A percentile compares a stretch with the other conserved stretches of the same genome.
Evolutionary conservation across 176 grass and related monocot species (phyloP).

Genomic region (Miscanthus lutarioriparius): DNA sequence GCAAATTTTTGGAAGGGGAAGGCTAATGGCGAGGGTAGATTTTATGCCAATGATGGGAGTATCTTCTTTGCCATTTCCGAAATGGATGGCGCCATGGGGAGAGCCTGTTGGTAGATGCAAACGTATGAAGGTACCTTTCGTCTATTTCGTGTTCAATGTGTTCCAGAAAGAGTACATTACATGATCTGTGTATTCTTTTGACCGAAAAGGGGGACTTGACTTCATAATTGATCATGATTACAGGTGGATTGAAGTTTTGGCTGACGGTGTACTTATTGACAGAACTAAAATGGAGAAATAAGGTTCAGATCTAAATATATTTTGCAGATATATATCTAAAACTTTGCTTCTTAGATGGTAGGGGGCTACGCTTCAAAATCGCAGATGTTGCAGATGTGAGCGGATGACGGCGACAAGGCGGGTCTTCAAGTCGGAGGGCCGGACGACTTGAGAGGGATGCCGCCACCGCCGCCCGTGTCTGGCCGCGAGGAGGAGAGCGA

Average conservation of each 20-base stretch:
- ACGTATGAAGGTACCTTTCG: too few species aligned
- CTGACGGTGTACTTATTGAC: slow-evolving; percentile 59
- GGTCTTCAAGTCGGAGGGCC: too few species aligned
- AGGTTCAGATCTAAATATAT: background rate
- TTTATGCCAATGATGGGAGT: slow-evolving; percentile 79
- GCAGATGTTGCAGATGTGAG: background rate
- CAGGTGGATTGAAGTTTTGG: slow-evolving; percentile 89
- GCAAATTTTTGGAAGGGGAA: slow-evolving; percentile 93
- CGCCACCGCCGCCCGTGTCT: too few species aligned
- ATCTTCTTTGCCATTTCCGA: too few species aligned
- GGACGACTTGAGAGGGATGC: too few species aligned
- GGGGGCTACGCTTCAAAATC: background rate
- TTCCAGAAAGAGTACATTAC: too few species aligned
- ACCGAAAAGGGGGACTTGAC: background rate
- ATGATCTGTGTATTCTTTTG: slow-evolving; percentile 25
- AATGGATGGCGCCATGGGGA: too few species aligned
- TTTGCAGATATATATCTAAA: background rate
- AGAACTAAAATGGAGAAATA: slow-evolving; percentile 52
- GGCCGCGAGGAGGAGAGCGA: too few species aligned
- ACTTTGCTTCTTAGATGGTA: background rate
- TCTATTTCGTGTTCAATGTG: too few species aligned
- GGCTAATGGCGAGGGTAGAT: slow-evolving; percentile 90
- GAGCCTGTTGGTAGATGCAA: too few species aligned
- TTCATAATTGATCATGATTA: background rate
- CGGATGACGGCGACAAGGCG: too few species aligned